Conservation (phyloP, 2,329 filamentous ascomycete genomes). For the Fusarium sp. region DNA sequence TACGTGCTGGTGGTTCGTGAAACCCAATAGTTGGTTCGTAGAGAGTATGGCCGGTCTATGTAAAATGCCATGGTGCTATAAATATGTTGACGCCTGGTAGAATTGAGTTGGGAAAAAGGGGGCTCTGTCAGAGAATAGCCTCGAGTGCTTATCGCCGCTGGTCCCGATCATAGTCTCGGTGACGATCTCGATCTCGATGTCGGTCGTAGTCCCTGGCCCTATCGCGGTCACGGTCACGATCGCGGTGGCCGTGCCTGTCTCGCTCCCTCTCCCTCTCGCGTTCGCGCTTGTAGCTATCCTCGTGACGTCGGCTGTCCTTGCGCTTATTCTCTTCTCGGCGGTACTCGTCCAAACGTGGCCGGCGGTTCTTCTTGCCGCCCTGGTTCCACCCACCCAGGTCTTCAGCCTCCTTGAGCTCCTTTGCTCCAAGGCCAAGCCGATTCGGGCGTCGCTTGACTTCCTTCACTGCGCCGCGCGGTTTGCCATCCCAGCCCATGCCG, state of each 20-base stretch:
- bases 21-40: not conserved
- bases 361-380: slow-evolving; percentile 63
- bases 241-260: slow-evolving; percentile 53
- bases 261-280: slow-evolving; percentile 54
- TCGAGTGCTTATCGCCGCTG: slow-evolving; percentile 34
- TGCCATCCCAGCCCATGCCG: slow-evolving; percentile 94
- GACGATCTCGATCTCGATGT: slow-evolving; percentile 39
- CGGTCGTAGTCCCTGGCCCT: slow-evolving; percentile 36
- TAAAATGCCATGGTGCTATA: slow-evolving; percentile 8
- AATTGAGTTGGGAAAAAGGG: not conserved
- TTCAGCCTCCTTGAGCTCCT: slow-evolving; percentile 77
- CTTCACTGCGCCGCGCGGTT: slow-evolving; percentile 66
- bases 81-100: not conserved
- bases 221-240: slow-evolving; percentile 40
- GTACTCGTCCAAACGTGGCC: slow-evolving; percentile 64
- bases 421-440: slow-evolving; percentile 89
- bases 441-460: slow-evolving; percentile 80
- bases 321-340: slow-evolving; percentile 57
- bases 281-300: slow-evolving; percentile 61
- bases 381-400: slow-evolving; percentile 87
- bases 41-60: slow-evolving; percentile 13
- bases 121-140: not conserved
- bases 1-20: slow-evolving; percentile 6
- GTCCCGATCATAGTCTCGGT: slow-evolving; percentile 39
- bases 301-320: slow-evolving; percentile 56